Base-by-base conservation (phyloP, 768 basidiomycete species). In the Rhodotorula babjevae region DNA sequence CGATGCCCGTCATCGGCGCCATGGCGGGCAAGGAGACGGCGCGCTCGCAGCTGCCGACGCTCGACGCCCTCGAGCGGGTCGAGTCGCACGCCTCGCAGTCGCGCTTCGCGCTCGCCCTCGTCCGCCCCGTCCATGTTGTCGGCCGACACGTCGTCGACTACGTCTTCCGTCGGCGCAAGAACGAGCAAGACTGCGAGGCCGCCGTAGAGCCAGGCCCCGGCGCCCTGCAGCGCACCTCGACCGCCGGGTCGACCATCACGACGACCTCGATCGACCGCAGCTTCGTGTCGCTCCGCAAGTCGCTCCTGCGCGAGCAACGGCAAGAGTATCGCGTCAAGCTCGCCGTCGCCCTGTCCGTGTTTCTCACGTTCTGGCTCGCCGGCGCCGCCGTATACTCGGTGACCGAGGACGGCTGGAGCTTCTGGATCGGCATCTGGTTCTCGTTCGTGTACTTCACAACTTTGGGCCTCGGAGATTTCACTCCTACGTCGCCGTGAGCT, bases 341-440 rank as follows among this genome's bases (percentile, higher is more conserved):
- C 44, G 59, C 77, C 3, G 80, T 90, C 29, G 87, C 88, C 0
- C 86, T 86, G 82, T 61, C 79, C 0, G 74, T 89, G 44, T 92
- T 92, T 81, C 77, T 90, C 31, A 74, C 85, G n/a, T 93, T 93
- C 82, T 93, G 91, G 91, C 82, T 86, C 77, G 88, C 76, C 40
- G 78, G 78, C 31, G 61, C 77, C 1, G 73, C 67, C 2, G 71
- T 79, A 40, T 79, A 78, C 31, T 58, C 67, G 18, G n/a, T 56
- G 25, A 75, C 73, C 1, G 79, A 79, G 44, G 9, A n/a, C 53
- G 53, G 36, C 33, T 79, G 78, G 77, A 63, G 44, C 8, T 78
- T 67, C 56, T 76, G 74, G n/a, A 62, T 57, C 9, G 78, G 63
- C 31, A 15, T 68, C 21, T 68, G 46, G 44, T 61, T 68, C 36